Conservation (phyloP, 2,329 filamentous ascomycete species). For the Colletotrichum plurivorum region DNA sequence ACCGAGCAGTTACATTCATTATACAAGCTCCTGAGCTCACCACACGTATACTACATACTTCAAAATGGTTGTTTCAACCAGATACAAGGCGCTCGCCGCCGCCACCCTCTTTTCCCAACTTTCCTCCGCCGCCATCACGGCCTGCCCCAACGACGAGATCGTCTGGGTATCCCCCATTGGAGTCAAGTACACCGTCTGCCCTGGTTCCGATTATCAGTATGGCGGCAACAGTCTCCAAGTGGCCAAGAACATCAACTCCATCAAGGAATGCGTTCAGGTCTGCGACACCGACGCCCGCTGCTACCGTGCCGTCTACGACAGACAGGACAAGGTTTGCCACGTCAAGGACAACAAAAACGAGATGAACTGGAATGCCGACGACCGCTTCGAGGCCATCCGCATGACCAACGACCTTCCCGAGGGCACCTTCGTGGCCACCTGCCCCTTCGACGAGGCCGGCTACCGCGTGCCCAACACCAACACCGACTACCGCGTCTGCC, state of each 20-base stretch:
- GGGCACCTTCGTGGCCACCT: constrained; percentile 33
- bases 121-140: constrained; percentile 34
- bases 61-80: constrained; percentile 26
- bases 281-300: constrained; percentile 37
- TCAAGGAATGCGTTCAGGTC: constrained; percentile 33
- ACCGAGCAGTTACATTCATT: constrained; percentile 12
- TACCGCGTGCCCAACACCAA: constrained; percentile 30
- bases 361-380: constrained; percentile 37
- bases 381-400: constrained; percentile 38
- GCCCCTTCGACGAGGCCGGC: constrained; percentile 30
- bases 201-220: constrained; percentile 37
- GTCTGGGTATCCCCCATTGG: constrained; percentile 33
- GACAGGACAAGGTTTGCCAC: constrained; percentile 26
- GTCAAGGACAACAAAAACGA: constrained; percentile 37
- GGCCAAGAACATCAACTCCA: constrained; percentile 21
- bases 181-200: constrained; percentile 38
- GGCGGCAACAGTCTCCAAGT: constrained; percentile 33
- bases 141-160: constrained; percentile 33
- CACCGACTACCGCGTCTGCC: constrained; percentile 31
- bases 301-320: constrained; percentile 39
- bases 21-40: constrained; percentile 1
- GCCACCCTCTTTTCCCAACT: constrained; percentile 33
- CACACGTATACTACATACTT: neutral
- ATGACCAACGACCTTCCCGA: constrained; percentile 32
- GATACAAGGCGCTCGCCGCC: constrained; percentile 30